Evolutionary conservation across 106 monocot genomes (phyloP), one percentile per base, ranked within the genome.

Genomic region (Hemerocallis citrina): DNA sequence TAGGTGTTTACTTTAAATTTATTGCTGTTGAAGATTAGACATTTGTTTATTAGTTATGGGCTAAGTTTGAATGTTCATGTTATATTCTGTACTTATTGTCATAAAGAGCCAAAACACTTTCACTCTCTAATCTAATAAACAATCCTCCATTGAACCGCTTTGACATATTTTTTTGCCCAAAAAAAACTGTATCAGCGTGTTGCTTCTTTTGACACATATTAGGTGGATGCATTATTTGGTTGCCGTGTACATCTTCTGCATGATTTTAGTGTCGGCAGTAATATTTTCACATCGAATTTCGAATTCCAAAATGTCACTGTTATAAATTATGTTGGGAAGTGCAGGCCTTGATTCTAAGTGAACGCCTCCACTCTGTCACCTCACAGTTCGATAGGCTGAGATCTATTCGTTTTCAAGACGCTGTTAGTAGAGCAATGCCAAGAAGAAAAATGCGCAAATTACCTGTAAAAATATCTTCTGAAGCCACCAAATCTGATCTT

Each of bases 321-420:
- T 35, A 43, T 17, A 34, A 21, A 24, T 35, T 57, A 34, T 35
- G 10, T 34, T 16, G 17, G 7, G 16, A 25, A 31, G 12, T 65
- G 61, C 84, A 96, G 96, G 91, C 91, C 70, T 64, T 91, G 66
- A 91, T 91, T 74, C 62, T 91, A 20, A 91, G 96, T 62, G 96
- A 91, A 64, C 63, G 81, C 21, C 81, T 96, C 24, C 83, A 87
- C 54, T 70, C 68, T n/a, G 96, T 91, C 37, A 87, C 90, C 42
- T 27, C 77, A 28, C 83, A 91, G 63, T 96, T 91, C 74, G 90
- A 96, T 36, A 75, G 59, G 43, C 91, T 96, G 27, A 78, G 96
- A 68, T 81, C 96, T 34, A 65, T 84, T 24, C 81, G 96, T 9
- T 91, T 88, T 74, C 90, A 91, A 62, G 81, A 85, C 64, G 84